These are phyloP conservation scores for Blastocystis sp. DNA, from an alignment of 352 stramenopile species.

Conservation along the genomic window DNA sequence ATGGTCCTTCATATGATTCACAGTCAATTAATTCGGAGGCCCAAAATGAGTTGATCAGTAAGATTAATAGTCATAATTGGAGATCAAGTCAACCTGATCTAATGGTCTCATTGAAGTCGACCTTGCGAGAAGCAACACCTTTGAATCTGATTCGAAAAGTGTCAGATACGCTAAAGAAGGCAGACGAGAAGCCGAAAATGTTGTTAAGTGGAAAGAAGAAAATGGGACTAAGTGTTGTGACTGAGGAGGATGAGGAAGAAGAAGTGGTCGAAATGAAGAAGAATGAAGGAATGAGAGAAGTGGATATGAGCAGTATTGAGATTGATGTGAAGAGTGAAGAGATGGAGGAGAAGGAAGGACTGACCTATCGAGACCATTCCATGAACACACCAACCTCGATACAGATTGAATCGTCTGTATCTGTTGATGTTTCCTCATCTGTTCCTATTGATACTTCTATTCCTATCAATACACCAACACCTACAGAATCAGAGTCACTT, in stretches of 20 bases:
- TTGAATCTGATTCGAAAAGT: not conserved
- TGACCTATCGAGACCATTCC: not conserved
- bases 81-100: not conserved
- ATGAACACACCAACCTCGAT: not conserved
- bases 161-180: not conserved
- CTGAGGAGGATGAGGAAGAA: not conserved
- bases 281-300: too few relatives aligned
- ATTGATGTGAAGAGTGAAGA: too few relatives aligned
- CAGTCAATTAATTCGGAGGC: conserved; percentile 20
- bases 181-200: not conserved
- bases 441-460: too few relatives aligned
- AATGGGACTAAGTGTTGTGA: not conserved
- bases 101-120: not conserved
- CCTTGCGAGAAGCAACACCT: not conserved
- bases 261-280: not conserved
- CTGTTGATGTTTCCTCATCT: too few relatives aligned
- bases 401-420: not conserved
- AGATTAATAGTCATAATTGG: conserved; percentile 5
- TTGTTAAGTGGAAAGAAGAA: not conserved
- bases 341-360: not conserved
- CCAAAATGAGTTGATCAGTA: not conserved
- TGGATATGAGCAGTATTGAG: too few relatives aligned
- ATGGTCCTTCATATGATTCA: conserved; percentile 6
- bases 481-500: too few relatives aligned
- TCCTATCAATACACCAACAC: too few relatives aligned